A percentile compares a stretch with the other conserved stretches of the same genome.
Evolutionary conservation across 352 stramenopile species (phyloP).

Genomic region (Pythium insidiosum): DNA sequence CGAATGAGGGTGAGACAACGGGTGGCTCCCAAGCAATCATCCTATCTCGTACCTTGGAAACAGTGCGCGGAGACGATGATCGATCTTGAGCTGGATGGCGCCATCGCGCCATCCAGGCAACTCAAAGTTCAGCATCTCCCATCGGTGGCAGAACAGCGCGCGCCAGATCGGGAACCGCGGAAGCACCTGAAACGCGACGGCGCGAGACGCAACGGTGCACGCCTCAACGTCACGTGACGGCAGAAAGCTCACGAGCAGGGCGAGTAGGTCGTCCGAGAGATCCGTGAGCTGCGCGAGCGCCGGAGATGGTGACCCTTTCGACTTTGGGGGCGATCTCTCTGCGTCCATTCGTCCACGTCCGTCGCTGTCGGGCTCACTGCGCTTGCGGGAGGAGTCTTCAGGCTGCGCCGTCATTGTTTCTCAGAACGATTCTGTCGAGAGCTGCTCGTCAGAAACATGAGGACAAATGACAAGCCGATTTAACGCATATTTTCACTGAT

Average conservation of each 20-base stretch:
- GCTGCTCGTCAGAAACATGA: too few species aligned
- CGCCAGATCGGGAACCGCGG: slow-evolving; percentile 57
- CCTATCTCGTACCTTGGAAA: slow-evolving; percentile 44
- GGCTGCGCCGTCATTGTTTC: too few species aligned
- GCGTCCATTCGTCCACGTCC: too few species aligned
- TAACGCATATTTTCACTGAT: too few species aligned
- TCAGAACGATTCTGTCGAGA: too few species aligned
- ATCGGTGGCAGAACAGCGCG: slow-evolving; percentile 44
- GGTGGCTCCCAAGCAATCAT: too few species aligned
- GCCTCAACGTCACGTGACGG: slow-evolving; percentile 47
- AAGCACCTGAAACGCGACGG: slow-evolving; percentile 34
- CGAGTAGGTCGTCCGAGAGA: slow-evolving; percentile 47
- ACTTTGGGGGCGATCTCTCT: too few species aligned
- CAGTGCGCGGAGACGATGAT: slow-evolving; percentile 23
- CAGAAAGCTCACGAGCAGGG: slow-evolving; percentile 28
- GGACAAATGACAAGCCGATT: too few species aligned
- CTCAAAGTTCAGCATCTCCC: slow-evolving; percentile 53
- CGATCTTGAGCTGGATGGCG: slow-evolving; percentile 13
- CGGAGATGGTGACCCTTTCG: neutral
- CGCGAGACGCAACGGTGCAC: slow-evolving; percentile 33
- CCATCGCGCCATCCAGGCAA: slow-evolving; percentile 22
- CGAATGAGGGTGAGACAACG: neutral
- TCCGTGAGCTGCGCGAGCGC: slow-evolving; percentile 8
- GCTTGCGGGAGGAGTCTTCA: too few species aligned
- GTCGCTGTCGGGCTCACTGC: too few species aligned